Evolutionary conservation across 306 rosid species (phyloP).

Genomic region (Prosopis cineraria): DNA sequence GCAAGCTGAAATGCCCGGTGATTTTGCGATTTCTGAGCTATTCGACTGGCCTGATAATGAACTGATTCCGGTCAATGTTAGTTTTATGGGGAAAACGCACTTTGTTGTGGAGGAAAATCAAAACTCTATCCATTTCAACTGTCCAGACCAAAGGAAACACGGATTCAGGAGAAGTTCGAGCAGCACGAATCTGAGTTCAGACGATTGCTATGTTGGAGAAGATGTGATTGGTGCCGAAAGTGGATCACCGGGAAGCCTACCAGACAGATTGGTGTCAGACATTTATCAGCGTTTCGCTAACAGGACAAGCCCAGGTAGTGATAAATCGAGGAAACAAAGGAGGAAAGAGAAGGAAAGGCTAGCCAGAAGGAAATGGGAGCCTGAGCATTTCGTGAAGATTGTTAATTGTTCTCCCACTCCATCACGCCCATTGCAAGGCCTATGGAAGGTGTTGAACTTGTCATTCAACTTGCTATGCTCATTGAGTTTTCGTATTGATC

Average conservation of each 20-base stretch:
- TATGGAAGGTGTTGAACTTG: conserved; percentile 79
- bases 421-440: conserved; percentile 90
- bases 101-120: conserved; percentile 77
- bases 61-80: conserved; percentile 60
- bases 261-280: conserved; percentile 71
- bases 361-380: conserved; percentile 76
- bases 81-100: conserved; percentile 79
- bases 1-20: conserved; percentile 40
- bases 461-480: conserved; percentile 40
- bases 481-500: neutral
- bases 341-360: conserved; percentile 73
- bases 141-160: conserved; percentile 34
- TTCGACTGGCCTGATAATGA: conserved; percentile 42
- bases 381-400: conserved; percentile 95
- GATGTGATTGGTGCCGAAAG: conserved; percentile 45
- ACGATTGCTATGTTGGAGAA: conserved; percentile 47
- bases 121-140: conserved; percentile 33
- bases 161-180: conserved; percentile 55
- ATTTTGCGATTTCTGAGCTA: conserved; percentile 19
- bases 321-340: conserved; percentile 77
- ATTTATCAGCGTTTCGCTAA: conserved; percentile 93
- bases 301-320: conserved; percentile 73
- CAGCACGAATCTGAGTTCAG: conserved; percentile 38
- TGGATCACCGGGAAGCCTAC: conserved; percentile 78
- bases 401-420: conserved; percentile 73